These are phyloP conservation scores for Heritiera fomes DNA, from an alignment of 345 rosid genomes.

Conservation along the genomic window DNA sequence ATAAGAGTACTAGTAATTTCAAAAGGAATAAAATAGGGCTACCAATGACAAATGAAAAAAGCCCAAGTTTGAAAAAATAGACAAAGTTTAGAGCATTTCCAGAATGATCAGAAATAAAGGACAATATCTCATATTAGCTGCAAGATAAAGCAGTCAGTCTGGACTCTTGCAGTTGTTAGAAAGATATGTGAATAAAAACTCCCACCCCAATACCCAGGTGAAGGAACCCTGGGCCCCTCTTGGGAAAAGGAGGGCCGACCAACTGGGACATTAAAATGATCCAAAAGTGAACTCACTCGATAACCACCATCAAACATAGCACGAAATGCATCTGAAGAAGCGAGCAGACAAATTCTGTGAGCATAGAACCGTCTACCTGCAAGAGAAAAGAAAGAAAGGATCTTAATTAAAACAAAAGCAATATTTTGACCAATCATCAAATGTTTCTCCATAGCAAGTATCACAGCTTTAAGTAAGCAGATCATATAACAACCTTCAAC, in stretches of 20 bases:
- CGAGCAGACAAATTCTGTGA: constrained; percentile 95
- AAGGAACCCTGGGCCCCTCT: background rate
- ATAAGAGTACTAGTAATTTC: background rate
- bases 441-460: background rate
- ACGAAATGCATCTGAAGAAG: constrained; percentile 99
- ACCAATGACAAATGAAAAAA: background rate
- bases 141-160: background rate
- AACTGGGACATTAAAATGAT: constrained; percentile 9
- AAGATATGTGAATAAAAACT: background rate
- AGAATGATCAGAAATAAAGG: constrained; percentile 10
- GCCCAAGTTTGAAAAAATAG: constrained; percentile 1
- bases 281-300: constrained; percentile 60
- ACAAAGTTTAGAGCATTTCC: background rate
- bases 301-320: constrained; percentile 99
- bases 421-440: background rate
- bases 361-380: constrained; percentile 93
- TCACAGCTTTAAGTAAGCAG: constrained; percentile 7
- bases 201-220: background rate
- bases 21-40: constrained; percentile 3
- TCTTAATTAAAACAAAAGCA: background rate
- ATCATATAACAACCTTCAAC: constrained; percentile 75
- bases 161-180: constrained; percentile 11
- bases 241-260: background rate
- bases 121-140: background rate
- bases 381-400: constrained; percentile 16